phyloP scores from a whole-genome alignment of 2,329 filamentous ascomycete species.

The Coleophoma cylindrospora region DNA sequence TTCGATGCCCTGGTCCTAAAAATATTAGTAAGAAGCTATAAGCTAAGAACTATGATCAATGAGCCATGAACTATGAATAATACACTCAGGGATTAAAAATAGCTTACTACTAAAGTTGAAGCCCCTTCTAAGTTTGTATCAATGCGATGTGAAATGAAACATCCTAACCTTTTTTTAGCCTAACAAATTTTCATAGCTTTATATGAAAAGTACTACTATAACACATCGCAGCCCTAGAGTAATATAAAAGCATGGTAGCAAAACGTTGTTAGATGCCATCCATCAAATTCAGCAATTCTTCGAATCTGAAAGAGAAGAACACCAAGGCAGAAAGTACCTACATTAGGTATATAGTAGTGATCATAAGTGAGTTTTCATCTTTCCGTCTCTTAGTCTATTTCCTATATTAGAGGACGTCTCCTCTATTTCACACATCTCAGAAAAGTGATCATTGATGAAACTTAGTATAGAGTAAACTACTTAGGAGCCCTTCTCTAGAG shows the following conservation, averaged over 20 bases:
- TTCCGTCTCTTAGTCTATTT: not conserved
- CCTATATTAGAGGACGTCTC: not conserved
- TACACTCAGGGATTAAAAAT: not conserved
- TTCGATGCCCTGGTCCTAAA: slow-evolving; percentile 9
- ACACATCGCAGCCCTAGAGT: not conserved
- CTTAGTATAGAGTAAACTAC: no score
- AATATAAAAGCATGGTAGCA: not conserved
- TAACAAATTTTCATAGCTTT: not conserved
- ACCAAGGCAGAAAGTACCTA: not conserved
- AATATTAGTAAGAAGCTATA: slow-evolving; percentile 1
- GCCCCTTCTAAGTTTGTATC: not conserved
- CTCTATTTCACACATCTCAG: not conserved
- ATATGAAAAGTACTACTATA: not conserved
- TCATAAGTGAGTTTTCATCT: not conserved
- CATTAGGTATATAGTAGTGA: no score
- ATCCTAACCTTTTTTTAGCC: not conserved
- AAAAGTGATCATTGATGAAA: not conserved
- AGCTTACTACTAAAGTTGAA: not conserved
- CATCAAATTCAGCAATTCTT: not conserved
- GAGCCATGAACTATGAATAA: not conserved
- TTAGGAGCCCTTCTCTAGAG: no score
- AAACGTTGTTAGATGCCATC: not conserved
- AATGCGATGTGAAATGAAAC: not conserved
- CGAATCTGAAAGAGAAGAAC: not conserved
- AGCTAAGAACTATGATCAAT: not conserved